A percentile compares a stretch with the other conserved stretches of the same genome.
phyloP scores from a whole-genome alignment of 2,329 filamentous ascomycete genomes.

The Exophiala bonariae region DNA sequence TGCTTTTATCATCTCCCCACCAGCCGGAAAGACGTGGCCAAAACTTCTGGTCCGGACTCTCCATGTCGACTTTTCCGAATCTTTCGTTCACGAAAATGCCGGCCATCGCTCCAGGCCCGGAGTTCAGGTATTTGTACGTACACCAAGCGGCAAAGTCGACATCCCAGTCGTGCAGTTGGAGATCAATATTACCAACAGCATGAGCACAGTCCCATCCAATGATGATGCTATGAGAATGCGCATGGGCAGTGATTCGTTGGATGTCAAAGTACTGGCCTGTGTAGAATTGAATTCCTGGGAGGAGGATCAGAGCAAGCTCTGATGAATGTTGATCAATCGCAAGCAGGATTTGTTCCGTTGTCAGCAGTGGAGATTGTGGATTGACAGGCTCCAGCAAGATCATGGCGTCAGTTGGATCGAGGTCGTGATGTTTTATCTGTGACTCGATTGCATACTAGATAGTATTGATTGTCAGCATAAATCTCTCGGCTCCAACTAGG shows the following conservation, averaged over 20 bases:
- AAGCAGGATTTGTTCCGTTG: conserved; percentile 69
- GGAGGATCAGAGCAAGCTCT: conserved; percentile 71
- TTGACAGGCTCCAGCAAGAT: conserved; percentile 68
- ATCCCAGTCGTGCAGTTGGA: conserved; percentile 83
- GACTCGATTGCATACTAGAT: conserved; percentile 85
- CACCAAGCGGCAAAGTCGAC: conserved; percentile 94
- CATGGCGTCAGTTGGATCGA: conserved; percentile 67
- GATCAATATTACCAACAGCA: conserved; percentile 78
- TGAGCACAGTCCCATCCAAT: conserved; percentile 90
- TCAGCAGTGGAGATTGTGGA: conserved; percentile 56
- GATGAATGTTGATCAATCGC: conserved; percentile 74
- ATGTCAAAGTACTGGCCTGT: conserved; percentile 89
- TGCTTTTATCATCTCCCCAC: conserved; percentile 77
- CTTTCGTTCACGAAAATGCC: conserved; percentile 78
- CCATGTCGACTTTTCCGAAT: conserved; percentile 59
- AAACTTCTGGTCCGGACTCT: conserved; percentile 41
- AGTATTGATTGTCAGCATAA: conserved; percentile 10
- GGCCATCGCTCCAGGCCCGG: conserved; percentile 77
- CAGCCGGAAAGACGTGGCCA: conserved; percentile 72
- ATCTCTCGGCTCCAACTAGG: neutral
- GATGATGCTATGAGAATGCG: conserved; percentile 67
- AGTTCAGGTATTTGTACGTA: conserved; percentile 94
- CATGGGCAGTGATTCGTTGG: conserved; percentile 72
- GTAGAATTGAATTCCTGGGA: conserved; percentile 90
- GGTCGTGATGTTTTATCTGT: conserved; percentile 71